Base-by-base conservation (phyloP, 257 asterid genomes). In the Handroanthus guayacan region DNA sequence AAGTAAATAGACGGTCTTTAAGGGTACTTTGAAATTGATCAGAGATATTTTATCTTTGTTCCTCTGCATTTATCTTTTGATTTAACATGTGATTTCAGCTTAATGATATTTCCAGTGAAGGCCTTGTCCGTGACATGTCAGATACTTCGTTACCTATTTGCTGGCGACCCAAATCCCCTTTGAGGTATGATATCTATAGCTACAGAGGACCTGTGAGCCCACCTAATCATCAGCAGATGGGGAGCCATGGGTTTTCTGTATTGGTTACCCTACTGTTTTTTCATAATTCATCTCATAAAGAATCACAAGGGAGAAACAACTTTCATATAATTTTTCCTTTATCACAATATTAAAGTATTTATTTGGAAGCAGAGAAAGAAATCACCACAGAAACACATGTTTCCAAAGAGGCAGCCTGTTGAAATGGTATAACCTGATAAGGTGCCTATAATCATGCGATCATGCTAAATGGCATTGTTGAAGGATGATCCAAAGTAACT, bases 71-170 rank as follows among this genome's bases (percentile, higher is more conserved):
- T 75, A 43, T 61, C 58, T 64, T 41, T 38, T 14, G 31, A 20
- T 58, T 36, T 64, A 80, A 74, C 50, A 50, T 75, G 31, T 77
- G 55, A 61, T 65, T 79, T 76, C 86, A 91, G 97, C 84, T 89
- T 55, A 73, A 85, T 69, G 91, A 81, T 70, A 69, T 77, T 85
- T 73, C 88, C 47, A 81, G 77, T 18, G 89, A 84, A 70, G 82
- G 77, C 82, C 86, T 91, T 74, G 70, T 86, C 71, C 88, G 56
- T 55, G 95, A 89, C 80, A 17, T 82, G 67, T 82, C 93, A 74
- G 95, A 91, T 79, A 72, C 84, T 14, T 86, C 90, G 16, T 84
- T 91, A 37, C 95, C 92, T 66, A 39, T 91, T 66, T 91, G 97
- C 86, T 91, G 97, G 95, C 84, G 64, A 72, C 63, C 90, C 73